Conservation (phyloP, 305 asterid species). For the Rubia balearica region DNA sequence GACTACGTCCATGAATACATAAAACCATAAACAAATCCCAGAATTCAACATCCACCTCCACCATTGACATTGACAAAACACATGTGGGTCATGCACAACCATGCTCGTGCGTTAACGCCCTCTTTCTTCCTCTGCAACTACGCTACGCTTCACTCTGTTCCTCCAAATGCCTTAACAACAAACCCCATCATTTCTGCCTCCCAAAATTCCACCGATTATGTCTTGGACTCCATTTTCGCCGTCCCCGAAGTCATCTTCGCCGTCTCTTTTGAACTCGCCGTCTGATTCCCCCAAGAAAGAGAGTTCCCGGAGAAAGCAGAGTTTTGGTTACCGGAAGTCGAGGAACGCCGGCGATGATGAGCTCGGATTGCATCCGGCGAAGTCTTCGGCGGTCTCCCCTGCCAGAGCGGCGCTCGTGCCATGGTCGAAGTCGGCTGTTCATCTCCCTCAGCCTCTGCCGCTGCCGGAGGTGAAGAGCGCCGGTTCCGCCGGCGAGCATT, state of each 20-base stretch:
- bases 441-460: constrained; percentile 57
- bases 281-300: constrained; percentile 30
- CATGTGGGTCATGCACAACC: background rate
- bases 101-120: background rate
- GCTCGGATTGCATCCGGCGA: constrained; percentile 31
- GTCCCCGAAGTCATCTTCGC: constrained; percentile 13
- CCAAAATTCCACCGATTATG: constrained; percentile 8
- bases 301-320: constrained; percentile 28
- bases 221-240: constrained; percentile 44
- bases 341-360: constrained; percentile 51
- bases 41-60: background rate
- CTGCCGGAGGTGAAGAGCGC: constrained; percentile 40
- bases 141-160: constrained; percentile 1
- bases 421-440: constrained; percentile 65
- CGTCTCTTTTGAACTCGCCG: constrained; percentile 18
- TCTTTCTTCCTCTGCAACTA: background rate
- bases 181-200: background rate
- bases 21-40: background rate
- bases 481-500: constrained; percentile 12
- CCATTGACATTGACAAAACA: constrained; percentile 4
- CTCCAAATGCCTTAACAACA: constrained; percentile 1
- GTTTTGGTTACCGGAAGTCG: constrained; percentile 37
- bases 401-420: constrained; percentile 28
- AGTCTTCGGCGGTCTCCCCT: constrained; percentile 59
- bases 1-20: background rate